phyloP scores from a whole-genome alignment of 768 basidiomycete genomes.

The Leccinum pellstonianum region DNA sequence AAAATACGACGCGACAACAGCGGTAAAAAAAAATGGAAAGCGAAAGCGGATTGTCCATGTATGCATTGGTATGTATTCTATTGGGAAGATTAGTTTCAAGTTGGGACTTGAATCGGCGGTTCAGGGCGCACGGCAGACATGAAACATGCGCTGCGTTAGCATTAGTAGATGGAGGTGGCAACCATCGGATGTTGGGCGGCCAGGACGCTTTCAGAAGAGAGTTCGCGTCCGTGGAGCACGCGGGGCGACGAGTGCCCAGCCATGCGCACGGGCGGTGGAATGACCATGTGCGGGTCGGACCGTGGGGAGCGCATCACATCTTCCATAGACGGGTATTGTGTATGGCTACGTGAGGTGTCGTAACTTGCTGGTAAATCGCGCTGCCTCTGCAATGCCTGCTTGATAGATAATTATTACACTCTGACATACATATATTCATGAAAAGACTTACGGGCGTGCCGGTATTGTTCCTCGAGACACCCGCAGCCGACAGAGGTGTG shows the following conservation, averaged over 20 bases:
- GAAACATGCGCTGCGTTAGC: slow-evolving; percentile 9
- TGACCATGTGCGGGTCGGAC: slow-evolving; percentile 32
- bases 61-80: slow-evolving; percentile 6
- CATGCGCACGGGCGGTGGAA: slow-evolving; percentile 38
- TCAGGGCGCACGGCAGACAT: slow-evolving; percentile 4
- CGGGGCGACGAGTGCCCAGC: slow-evolving; percentile 31
- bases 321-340: slow-evolving; percentile 25
- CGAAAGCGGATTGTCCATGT: slow-evolving; percentile 11
- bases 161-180: slow-evolving; percentile 20
- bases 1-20: not conserved
- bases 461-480: not conserved
- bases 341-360: slow-evolving; percentile 12
- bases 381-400: slow-evolving; percentile 8
- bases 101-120: not conserved
- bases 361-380: slow-evolving; percentile 20
- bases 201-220: slow-evolving; percentile 29
- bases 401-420: not conserved
- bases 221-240: slow-evolving; percentile 22
- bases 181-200: slow-evolving; percentile 27
- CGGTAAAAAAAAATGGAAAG: not conserved
- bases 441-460: slow-evolving; percentile 19
- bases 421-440: not conserved
- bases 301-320: slow-evolving; percentile 16
- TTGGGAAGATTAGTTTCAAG: not conserved
- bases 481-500: not conserved